phyloP scores from a whole-genome alignment of 1,139 yeast species.

The Blastobotrys buckinghamii region DNA sequence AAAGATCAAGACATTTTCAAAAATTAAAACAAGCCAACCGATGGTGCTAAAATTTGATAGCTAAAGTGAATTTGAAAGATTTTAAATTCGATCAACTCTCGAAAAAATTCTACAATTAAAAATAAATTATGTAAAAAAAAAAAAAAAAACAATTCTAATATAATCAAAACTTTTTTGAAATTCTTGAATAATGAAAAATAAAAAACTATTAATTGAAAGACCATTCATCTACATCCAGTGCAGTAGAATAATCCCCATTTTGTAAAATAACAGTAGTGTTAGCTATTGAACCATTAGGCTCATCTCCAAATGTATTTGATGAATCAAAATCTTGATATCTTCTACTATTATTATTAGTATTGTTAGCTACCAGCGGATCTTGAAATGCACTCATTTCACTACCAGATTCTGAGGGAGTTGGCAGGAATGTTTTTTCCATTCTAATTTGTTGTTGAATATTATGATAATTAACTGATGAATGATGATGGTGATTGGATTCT shows the following conservation, averaged over 20 bases:
- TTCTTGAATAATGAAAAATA: too few relatives aligned
- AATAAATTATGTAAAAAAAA: too few relatives aligned
- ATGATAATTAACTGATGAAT: background rate
- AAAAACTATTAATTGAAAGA: background rate
- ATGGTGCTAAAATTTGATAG: too few relatives aligned
- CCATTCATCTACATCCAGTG: slow-evolving; percentile 6
- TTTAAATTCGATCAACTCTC: too few relatives aligned
- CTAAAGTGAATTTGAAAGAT: too few relatives aligned
- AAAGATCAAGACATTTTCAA: too few relatives aligned
- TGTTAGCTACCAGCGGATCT: background rate
- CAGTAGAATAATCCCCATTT: background rate
- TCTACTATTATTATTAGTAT: background rate
- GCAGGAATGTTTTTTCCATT: slow-evolving; percentile 21
- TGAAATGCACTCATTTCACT: slow-evolving; percentile 7
- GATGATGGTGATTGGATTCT: slow-evolving; percentile 1
- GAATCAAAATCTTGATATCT: background rate
- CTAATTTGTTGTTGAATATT: background rate
- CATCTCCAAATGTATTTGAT: background rate
- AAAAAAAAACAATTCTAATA: too few relatives aligned
- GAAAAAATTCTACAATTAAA: too few relatives aligned
- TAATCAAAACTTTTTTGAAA: too few relatives aligned
- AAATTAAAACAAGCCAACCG: too few relatives aligned
- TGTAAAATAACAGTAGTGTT: background rate
- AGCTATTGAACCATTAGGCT: background rate
- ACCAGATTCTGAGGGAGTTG: slow-evolving; percentile 29